Conservation (phyloP, 306 rosid species). For the Erythrophleum fordii region DNA sequence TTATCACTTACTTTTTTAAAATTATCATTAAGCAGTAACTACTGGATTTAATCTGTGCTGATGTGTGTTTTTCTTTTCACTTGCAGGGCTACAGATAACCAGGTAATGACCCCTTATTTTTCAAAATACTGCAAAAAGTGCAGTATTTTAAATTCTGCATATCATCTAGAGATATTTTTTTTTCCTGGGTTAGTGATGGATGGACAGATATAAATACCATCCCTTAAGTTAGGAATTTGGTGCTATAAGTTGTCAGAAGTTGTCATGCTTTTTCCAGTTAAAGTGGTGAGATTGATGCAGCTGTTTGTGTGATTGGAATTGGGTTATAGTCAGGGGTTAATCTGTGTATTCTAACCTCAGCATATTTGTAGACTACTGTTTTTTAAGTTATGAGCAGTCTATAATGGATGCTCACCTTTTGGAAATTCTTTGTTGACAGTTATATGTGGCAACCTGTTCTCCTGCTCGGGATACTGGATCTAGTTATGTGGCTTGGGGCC, state of each 20-base stretch:
- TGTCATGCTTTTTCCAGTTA: not conserved
- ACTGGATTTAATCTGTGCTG: constrained; percentile 38
- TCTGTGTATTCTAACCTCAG: not conserved
- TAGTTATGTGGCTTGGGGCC: constrained; percentile 98
- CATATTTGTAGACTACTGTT: constrained; percentile 7
- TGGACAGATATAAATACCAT: constrained; percentile 11
- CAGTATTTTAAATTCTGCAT: constrained; percentile 8
- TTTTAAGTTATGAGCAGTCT: constrained; percentile 24
- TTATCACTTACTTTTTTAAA: constrained; percentile 10
- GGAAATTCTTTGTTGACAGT: constrained; percentile 47
- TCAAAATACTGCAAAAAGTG: no score
- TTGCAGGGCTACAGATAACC: constrained; percentile 97
- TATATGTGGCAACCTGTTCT: constrained; percentile 95
- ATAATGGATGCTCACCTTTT: constrained; percentile 33
- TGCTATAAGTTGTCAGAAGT: not conserved
- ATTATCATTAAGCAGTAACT: constrained; percentile 1
- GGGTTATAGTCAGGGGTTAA: constrained; percentile 3
- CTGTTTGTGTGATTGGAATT: constrained; percentile 28
- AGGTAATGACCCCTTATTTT: constrained; percentile 56
- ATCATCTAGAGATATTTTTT: constrained; percentile 3
- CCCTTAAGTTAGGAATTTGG: not conserved
- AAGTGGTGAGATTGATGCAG: constrained; percentile 12
- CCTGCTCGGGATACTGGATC: constrained; percentile 91
- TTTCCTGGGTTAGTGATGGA: constrained; percentile 17
- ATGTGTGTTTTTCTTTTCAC: constrained; percentile 32